These are phyloP conservation scores for Suillus alpinus DNA, from an alignment of 768 basidiomycete genomes.

Conservation along the genomic window DNA sequence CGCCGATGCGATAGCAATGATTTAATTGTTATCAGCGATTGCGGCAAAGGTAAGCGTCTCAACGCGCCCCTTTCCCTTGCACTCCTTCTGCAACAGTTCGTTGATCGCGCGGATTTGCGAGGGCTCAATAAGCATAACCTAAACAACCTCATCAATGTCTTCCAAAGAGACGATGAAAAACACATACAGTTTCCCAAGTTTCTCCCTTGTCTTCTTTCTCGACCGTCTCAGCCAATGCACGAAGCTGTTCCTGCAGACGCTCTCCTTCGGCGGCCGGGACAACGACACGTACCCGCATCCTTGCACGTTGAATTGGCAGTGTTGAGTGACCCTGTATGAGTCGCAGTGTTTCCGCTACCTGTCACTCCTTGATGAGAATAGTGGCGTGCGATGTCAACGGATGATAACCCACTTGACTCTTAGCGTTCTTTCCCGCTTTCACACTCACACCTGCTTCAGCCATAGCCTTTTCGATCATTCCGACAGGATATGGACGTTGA, in stretches of 20 bases:
- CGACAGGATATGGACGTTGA: slow-evolving; percentile 85
- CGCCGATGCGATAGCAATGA: neutral
- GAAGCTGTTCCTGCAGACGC: slow-evolving; percentile 64
- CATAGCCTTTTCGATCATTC: slow-evolving; percentile 99
- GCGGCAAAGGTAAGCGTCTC: slow-evolving; percentile 80
- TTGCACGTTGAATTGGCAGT: slow-evolving; percentile 89
- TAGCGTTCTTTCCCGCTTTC: slow-evolving; percentile 84
- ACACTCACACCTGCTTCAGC: slow-evolving; percentile 91
- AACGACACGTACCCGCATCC: slow-evolving; percentile 86
- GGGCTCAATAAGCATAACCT: slow-evolving; percentile 94
- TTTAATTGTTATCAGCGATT: slow-evolving; percentile 38
- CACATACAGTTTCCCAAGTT: slow-evolving; percentile 85
- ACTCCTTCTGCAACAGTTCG: slow-evolving; percentile 88
- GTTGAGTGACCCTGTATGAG: slow-evolving; percentile 75
- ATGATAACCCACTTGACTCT: slow-evolving; percentile 70
- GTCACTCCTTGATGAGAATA: neutral
- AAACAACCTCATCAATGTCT: slow-evolving; percentile 3
- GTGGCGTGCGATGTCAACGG: neutral
- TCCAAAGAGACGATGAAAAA: neutral
- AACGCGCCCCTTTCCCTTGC: slow-evolving; percentile 81
- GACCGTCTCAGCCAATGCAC: slow-evolving; percentile 74
- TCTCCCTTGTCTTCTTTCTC: slow-evolving; percentile 78
- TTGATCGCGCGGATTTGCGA: slow-evolving; percentile 86
- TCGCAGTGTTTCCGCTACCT: slow-evolving; percentile 91
- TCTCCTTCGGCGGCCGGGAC: slow-evolving; percentile 68